Evolutionary conservation across 345 rosid species (phyloP).

Genomic region (Ceriops decandra): DNA sequence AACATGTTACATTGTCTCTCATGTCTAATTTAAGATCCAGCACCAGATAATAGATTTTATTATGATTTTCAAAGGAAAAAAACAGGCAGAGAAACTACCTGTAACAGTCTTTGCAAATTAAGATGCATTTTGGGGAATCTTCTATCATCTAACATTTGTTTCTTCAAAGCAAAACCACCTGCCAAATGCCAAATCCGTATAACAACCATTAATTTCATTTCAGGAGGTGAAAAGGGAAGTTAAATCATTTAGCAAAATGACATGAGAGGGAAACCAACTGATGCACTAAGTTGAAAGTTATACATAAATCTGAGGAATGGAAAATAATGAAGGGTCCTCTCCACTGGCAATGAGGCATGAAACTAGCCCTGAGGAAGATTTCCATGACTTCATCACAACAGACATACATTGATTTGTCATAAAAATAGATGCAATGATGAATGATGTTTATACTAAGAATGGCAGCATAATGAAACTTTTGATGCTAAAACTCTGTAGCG

Average conservation of each 20-base stretch:
- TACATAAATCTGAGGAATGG: too few species aligned
- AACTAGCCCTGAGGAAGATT: too few species aligned
- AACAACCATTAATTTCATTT: background rate
- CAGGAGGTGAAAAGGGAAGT: background rate
- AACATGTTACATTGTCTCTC: background rate
- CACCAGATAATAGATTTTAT: background rate
- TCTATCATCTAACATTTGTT: conserved; percentile 87
- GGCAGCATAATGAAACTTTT: too few species aligned
- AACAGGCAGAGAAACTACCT: conserved; percentile 43
- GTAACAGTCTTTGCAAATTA: conserved; percentile 85
- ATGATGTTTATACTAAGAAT: too few species aligned
- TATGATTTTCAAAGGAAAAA: background rate
- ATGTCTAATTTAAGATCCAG: background rate
- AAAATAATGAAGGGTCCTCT: too few species aligned
- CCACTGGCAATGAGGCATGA: too few species aligned
- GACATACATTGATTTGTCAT: too few species aligned
- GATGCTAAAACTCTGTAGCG: too few species aligned
- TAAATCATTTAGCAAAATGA: conserved; percentile 4
- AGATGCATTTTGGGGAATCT: conserved; percentile 94
- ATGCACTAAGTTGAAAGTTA: too few species aligned
- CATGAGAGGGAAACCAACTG: background rate
- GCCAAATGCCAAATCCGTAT: conserved; percentile 24
- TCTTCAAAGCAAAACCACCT: conserved; percentile 89
- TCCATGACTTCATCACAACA: too few species aligned
- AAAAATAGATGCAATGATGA: too few species aligned